Evolutionary conservation across 116 monocot species (phyloP).

Genomic region (Dioscorea cayenensis): DNA sequence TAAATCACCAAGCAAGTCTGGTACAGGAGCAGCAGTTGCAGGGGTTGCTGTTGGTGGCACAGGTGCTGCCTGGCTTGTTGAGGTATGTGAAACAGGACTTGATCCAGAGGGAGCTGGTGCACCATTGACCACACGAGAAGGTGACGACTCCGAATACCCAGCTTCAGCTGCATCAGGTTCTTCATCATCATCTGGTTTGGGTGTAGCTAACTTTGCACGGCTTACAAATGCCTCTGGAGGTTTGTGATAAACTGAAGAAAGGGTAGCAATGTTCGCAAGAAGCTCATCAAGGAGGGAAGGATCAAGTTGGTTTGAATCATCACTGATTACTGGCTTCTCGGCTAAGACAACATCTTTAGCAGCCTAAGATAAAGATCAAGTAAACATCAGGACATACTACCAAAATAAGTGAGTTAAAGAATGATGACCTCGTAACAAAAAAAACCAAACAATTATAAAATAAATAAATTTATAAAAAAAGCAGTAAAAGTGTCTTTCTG

Average conservation of each 20-base stretch:
- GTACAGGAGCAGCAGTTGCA: conserved; percentile 56
- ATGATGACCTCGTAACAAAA: no score
- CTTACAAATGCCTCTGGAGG: conserved; percentile 92
- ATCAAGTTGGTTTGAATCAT: conserved; percentile 90
- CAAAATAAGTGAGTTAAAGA: no score
- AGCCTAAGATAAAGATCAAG: conserved; percentile 41
- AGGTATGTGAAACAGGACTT: conserved; percentile 20
- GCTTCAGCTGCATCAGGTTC: conserved; percentile 64
- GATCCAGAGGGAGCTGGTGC: conserved; percentile 34
- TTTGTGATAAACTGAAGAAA: conserved; percentile 98
- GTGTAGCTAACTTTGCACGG: conserved; percentile 56
- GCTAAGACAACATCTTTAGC: conserved; percentile 99
- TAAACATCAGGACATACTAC: neutral
- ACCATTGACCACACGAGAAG: conserved; percentile 54
- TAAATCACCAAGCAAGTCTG: conserved; percentile 93
- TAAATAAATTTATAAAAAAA: no score
- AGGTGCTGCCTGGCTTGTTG: conserved; percentile 32
- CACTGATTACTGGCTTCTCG: conserved; percentile 98
- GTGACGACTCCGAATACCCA: conserved; percentile 75
- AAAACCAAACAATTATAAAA: no score
- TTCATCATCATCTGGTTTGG: conserved; percentile 79
- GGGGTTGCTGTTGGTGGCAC: conserved; percentile 31
- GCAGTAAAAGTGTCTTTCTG: no score
- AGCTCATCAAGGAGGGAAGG: conserved; percentile 96
- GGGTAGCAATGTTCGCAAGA: conserved; percentile 91